Conservation (phyloP, 495 filamentous ascomycete species). For the Penicillium bovifimosum region DNA sequence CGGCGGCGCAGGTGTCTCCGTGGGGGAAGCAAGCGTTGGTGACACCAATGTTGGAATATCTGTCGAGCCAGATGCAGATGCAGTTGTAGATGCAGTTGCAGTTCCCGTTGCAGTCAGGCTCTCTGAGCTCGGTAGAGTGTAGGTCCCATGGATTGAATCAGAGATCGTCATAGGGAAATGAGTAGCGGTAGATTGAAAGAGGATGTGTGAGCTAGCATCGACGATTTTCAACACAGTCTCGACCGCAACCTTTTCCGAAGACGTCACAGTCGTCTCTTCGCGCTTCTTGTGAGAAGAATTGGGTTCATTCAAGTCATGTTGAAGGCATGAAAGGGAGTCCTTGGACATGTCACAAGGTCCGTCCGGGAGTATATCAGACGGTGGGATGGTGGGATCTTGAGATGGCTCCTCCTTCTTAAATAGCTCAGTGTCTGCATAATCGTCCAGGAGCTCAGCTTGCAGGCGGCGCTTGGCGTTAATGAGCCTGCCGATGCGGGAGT, state of each 20-base stretch:
- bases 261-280: constrained; percentile 5
- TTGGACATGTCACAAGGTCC: constrained; percentile 10
- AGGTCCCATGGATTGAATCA: constrained; percentile 6
- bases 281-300: constrained; percentile 12
- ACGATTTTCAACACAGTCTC: constrained; percentile 21
- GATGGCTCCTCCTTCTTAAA: background rate
- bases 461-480: constrained; percentile 14
- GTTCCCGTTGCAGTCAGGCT: background rate
- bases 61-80: background rate
- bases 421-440: constrained; percentile 1
- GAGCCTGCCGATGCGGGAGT: constrained; percentile 16
- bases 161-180: constrained; percentile 20
- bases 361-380: constrained; percentile 4
- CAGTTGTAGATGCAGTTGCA: background rate
- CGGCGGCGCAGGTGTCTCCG: background rate
- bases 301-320: background rate
- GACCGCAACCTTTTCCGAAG: constrained; percentile 1
- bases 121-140: constrained; percentile 8
- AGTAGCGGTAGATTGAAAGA: constrained; percentile 9
- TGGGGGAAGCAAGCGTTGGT: background rate
- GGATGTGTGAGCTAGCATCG: constrained; percentile 18
- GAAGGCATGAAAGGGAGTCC: constrained; percentile 4
- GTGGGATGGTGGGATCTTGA: background rate
- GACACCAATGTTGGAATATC: background rate
- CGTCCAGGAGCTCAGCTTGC: constrained; percentile 3